A percentile compares a stretch with the other conserved stretches of the same genome.
Evolutionary conservation across 2,329 filamentous ascomycete genomes (phyloP).

Genomic region (Mycogone perniciosa): DNA sequence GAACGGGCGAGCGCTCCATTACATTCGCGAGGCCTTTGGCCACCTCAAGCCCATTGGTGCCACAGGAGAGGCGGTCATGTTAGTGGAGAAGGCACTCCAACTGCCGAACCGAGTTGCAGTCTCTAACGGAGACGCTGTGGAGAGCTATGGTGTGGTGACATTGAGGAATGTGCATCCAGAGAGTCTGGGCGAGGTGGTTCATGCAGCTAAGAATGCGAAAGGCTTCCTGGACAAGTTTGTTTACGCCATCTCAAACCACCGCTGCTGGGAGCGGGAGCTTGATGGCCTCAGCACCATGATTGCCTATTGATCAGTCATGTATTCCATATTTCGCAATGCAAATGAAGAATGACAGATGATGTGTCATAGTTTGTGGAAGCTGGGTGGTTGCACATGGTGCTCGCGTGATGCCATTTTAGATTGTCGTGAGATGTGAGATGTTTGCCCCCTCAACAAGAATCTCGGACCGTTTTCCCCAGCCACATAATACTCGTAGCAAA

Average conservation of each 20-base stretch:
- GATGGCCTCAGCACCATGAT: constrained; percentile 61
- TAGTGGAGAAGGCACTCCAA: constrained; percentile 48
- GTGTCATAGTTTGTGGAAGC: too few relatives aligned
- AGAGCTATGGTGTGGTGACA: constrained; percentile 75
- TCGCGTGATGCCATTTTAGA: too few relatives aligned
- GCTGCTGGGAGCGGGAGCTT: constrained; percentile 67
- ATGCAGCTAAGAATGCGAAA: constrained; percentile 59
- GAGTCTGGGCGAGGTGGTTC: constrained; percentile 53
- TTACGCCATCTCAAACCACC: constrained; percentile 62
- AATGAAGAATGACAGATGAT: too few relatives aligned
- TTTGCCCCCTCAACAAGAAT: too few relatives aligned
- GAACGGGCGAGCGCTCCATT: constrained; percentile 69
- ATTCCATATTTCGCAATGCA: too few relatives aligned
- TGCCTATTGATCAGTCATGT: constrained; percentile 48
- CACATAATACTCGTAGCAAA: too few relatives aligned
- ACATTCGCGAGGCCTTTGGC: constrained; percentile 73
- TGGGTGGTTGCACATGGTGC: too few relatives aligned
- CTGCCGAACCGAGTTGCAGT: constrained; percentile 34
- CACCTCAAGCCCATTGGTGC: constrained; percentile 76
- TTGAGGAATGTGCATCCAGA: constrained; percentile 46
- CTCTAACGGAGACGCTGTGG: constrained; percentile 43
- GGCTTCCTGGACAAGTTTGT: constrained; percentile 68
- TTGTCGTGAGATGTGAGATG: too few relatives aligned
- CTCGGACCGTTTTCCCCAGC: too few relatives aligned
- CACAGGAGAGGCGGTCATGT: constrained; percentile 62